phyloP scores from a whole-genome alignment of 768 basidiomycete genomes.

The Thelephora ganbajun region DNA sequence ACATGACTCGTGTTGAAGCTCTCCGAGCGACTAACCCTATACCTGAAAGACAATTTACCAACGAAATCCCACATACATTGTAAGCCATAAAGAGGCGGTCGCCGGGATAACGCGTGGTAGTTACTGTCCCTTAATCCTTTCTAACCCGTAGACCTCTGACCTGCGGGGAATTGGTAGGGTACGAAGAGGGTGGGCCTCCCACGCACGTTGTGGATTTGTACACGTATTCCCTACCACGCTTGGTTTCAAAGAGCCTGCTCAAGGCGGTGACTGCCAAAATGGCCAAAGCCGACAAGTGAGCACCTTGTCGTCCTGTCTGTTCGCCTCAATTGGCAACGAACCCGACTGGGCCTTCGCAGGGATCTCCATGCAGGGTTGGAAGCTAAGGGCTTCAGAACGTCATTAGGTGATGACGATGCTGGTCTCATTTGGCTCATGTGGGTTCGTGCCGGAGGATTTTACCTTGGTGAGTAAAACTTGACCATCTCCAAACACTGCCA shows the following conservation, averaged over 20 bases:
- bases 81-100: not conserved
- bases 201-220: constrained; percentile 42
- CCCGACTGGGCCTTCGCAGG: constrained; percentile 13
- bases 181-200: constrained; percentile 31
- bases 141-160: not conserved
- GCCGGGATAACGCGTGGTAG: not conserved
- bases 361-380: constrained; percentile 40
- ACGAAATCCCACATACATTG: not conserved
- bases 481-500: not conserved
- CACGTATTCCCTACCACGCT: constrained; percentile 31
- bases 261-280: constrained; percentile 19
- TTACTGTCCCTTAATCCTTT: not conserved
- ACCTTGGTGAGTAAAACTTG: constrained; percentile 32
- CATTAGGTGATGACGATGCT: constrained; percentile 33
- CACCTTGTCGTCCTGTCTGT: not conserved
- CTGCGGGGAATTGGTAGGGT: constrained; percentile 7
- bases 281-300: constrained; percentile 17
- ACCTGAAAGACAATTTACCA: not conserved
- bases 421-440: constrained; percentile 37
- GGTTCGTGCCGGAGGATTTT: constrained; percentile 46
- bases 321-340: not conserved
- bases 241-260: constrained; percentile 15
- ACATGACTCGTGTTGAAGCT: no score
- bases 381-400: constrained; percentile 41
- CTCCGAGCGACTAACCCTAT: not conserved